Conservation (phyloP, 352 stramenopile genomes). For the Pythium monospermum region DNA sequence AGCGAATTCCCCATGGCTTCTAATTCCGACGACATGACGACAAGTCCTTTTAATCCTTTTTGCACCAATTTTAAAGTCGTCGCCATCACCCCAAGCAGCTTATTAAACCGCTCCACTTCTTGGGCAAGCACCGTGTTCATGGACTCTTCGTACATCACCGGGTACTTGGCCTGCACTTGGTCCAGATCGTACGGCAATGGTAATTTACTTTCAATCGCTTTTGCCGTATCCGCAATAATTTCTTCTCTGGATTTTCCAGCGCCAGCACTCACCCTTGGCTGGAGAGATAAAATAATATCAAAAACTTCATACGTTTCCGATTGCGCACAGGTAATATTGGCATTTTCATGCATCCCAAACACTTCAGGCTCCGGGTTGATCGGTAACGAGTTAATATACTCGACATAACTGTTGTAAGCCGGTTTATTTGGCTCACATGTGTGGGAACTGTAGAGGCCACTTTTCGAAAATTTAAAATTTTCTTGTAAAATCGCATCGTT, state of each 20-base stretch:
- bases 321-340: conserved; percentile 91
- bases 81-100: conserved; percentile 61
- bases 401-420: conserved; percentile 84
- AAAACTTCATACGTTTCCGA: conserved; percentile 88
- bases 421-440: conserved; percentile 60
- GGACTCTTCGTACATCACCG: conserved; percentile 89
- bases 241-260: conserved; percentile 72
- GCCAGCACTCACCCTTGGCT: conserved; percentile 60
- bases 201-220: conserved; percentile 61
- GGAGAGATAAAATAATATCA: conserved; percentile 82
- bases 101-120: conserved; percentile 83
- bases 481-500: conserved; percentile 71
- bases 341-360: conserved; percentile 95
- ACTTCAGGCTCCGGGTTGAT: conserved; percentile 89
- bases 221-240: conserved; percentile 69
- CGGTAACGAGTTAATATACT: conserved; percentile 92
- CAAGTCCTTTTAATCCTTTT: conserved; percentile 65
- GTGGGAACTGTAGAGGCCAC: conserved; percentile 86
- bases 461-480: conserved; percentile 70
- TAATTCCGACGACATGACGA: conserved; percentile 84
- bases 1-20: conserved; percentile 83
- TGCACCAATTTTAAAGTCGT: conserved; percentile 67
- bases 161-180: conserved; percentile 77
- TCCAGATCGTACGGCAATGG: conserved; percentile 73
- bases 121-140: conserved; percentile 95